phyloP scores from a whole-genome alignment of 2,329 filamentous ascomycete species.

The Teratosphaeria gauchensis region DNA sequence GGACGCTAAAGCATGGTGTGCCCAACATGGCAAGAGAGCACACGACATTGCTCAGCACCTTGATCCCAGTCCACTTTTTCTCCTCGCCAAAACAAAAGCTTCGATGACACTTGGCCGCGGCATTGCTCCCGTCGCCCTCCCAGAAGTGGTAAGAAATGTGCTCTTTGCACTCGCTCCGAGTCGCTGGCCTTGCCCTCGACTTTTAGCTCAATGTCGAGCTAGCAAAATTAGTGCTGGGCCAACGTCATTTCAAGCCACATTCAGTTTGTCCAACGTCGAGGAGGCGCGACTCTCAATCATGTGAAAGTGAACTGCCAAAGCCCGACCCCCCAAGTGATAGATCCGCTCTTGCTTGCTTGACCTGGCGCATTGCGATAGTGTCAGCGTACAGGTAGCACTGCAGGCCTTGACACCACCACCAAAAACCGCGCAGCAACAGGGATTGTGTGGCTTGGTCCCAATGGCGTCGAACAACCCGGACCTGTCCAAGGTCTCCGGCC shows the following conservation, averaged over 20 bases:
- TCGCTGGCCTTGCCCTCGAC: neutral
- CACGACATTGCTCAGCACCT: neutral
- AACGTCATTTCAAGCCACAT: neutral
- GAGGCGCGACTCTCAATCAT: neutral
- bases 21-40: neutral
- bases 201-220: neutral
- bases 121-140: neutral
- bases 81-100: neutral
- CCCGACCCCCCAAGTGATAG: neutral
- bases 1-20: neutral
- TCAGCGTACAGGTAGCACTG: neutral
- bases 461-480: neutral
- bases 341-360: neutral
- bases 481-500: slow-evolving; percentile 1
- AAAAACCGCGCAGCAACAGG: neutral
- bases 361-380: neutral
- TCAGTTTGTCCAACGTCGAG: neutral
- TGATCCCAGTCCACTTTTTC: neutral
- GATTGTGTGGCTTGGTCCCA: neutral
- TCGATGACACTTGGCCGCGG: neutral
- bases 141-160: neutral
- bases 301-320: neutral
- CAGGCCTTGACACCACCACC: neutral
- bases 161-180: neutral
- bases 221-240: neutral